phyloP scores from a whole-genome alignment of 768 basidiomycete species.

The Serendipita indica region DNA sequence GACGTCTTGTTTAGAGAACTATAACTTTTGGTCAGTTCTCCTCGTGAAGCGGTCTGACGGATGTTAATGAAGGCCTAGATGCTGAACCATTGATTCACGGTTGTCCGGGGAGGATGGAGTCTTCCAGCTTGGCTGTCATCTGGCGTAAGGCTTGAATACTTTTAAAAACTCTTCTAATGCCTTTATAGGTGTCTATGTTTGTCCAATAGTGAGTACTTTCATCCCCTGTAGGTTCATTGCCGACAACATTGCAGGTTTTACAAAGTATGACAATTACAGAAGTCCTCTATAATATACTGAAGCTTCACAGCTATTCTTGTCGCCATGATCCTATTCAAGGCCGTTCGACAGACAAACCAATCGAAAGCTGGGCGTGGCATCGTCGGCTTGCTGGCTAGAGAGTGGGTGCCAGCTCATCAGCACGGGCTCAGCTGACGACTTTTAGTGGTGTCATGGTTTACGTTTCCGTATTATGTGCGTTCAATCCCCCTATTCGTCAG shows the following conservation, averaged over 20 bases:
- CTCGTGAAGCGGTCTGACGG: too few relatives aligned
- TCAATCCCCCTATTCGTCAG: neutral
- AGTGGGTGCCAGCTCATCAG: neutral
- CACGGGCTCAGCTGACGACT: neutral
- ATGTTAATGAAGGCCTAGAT: too few relatives aligned
- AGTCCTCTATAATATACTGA: too few relatives aligned
- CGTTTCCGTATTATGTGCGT: neutral
- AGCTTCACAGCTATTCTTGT: neutral
- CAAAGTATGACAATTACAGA: neutral
- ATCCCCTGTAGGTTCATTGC: neutral
- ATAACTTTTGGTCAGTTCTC: too few relatives aligned
- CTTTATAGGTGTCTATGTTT: neutral
- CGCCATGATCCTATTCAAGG: neutral
- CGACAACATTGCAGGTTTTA: neutral
- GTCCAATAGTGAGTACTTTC: neutral
- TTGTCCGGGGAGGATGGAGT: neutral
- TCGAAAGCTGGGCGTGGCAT: neutral
- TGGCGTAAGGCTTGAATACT: neutral
- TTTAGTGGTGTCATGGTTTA: neutral
- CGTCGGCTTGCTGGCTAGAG: neutral
- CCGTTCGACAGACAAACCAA: neutral
- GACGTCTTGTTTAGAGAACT: too few relatives aligned
- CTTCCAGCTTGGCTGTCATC: neutral
- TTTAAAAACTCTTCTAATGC: neutral
- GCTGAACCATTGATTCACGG: too few relatives aligned